Conservation (phyloP, 768 basidiomycete species). For the Mycena pura region DNA sequence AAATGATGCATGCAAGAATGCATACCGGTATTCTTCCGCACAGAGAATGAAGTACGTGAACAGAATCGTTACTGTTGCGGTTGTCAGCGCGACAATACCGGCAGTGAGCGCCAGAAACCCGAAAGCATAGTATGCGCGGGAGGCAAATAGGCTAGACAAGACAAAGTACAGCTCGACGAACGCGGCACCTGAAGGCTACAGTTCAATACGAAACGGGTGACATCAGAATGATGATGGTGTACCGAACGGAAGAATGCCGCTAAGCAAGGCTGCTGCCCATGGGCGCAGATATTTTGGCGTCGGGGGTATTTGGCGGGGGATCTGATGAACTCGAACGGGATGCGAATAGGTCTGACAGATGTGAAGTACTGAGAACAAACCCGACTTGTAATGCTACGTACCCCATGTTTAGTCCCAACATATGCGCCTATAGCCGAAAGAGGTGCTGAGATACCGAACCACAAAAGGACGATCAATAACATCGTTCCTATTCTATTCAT, state of each 20-base stretch:
- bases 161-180: constrained; percentile 96
- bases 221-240: constrained; percentile 22
- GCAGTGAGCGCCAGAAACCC: constrained; percentile 92
- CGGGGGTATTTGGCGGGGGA: constrained; percentile 96
- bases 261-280: constrained; percentile 80
- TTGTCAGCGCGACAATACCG: constrained; percentile 81
- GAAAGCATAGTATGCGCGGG: constrained; percentile 94
- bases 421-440: constrained; percentile 87
- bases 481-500: constrained; percentile 67
- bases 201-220: not conserved
- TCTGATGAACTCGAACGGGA: constrained; percentile 89
- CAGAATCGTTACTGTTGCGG: constrained; percentile 89
- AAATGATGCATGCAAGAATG: constrained; percentile 7
- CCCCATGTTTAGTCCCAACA: constrained; percentile 86
- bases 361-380: constrained; percentile 12
- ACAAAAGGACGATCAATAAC: constrained; percentile 81
- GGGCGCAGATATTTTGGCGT: constrained; percentile 82
- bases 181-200: constrained; percentile 77
- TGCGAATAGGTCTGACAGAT: constrained; percentile 66
- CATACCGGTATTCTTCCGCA: constrained; percentile 91
- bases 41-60: constrained; percentile 93
- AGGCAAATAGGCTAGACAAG: constrained; percentile 89
- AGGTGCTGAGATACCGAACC: constrained; percentile 95
- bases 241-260: constrained; percentile 94
- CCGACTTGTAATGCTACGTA: constrained; percentile 42